These are phyloP conservation scores for Aureobasidium lini DNA, from an alignment of 2,329 filamentous ascomycete genomes.

Conservation along the genomic window DNA sequence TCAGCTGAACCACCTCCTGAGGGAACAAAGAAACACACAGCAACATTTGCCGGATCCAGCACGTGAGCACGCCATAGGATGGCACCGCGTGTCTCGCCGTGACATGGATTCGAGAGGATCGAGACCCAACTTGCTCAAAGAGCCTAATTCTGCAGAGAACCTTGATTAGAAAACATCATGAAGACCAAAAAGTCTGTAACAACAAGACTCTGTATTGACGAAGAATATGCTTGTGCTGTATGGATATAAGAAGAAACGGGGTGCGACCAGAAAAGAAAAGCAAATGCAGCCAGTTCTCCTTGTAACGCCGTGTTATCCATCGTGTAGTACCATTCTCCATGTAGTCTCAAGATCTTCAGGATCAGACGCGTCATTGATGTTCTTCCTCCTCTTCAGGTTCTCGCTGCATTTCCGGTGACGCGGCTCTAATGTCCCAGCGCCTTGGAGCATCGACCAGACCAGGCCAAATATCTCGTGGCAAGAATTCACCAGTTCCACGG, in stretches of 20 bases:
- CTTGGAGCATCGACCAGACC: slow-evolving; percentile 49
- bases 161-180: no score
- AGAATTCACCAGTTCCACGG: slow-evolving; percentile 72
- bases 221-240: not conserved
- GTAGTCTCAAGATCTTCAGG: not conserved
- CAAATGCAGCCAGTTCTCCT: not conserved
- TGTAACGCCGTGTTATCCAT: not conserved
- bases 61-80: no score
- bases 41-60: not conserved
- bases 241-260: not conserved
- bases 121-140: no score
- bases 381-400: not conserved
- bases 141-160: no score
- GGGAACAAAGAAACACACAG: not conserved
- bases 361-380: not conserved
- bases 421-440: slow-evolving; percentile 13
- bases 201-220: not conserved
- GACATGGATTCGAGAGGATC: no score
- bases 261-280: not conserved
- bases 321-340: not conserved
- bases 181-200: no score
- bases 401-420: not conserved
- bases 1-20: not conserved
- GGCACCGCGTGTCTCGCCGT: no score
- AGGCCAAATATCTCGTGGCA: slow-evolving; percentile 84